Conservation (phyloP, 176 grass and related monocot genomes). For the Triticum dicoccoides region DNA sequence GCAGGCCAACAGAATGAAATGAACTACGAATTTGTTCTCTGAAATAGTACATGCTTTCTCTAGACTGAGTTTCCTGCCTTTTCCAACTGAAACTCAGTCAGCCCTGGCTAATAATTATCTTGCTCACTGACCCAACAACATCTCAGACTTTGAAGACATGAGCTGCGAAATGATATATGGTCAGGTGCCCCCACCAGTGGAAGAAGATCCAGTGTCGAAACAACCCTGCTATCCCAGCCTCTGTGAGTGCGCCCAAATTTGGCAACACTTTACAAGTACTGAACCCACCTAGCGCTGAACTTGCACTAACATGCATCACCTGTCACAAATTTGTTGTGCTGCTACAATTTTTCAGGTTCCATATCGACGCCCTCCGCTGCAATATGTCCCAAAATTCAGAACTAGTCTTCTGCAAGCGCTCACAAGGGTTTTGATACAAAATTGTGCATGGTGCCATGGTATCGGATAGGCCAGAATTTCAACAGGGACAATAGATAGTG, state of each 20-base stretch:
- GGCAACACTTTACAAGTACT: background rate
- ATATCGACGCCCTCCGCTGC: conserved; percentile 39
- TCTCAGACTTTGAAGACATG: conserved; percentile 90
- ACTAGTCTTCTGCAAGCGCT: background rate
- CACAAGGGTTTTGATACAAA: background rate
- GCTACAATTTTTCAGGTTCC: too few relatives aligned
- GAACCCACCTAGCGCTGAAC: background rate
- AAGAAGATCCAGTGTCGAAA: conserved; percentile 80
- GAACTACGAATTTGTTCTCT: background rate
- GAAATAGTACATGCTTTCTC: background rate
- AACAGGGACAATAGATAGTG: background rate
- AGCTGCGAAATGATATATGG: conserved; percentile 97
- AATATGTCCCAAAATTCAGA: conserved; percentile 72
- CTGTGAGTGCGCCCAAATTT: conserved; percentile 45
- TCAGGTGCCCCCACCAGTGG: conserved; percentile 67
- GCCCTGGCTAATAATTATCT: background rate
- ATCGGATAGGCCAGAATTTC: background rate
- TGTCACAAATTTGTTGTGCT: too few relatives aligned
- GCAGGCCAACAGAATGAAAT: too few relatives aligned
- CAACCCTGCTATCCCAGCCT: conserved; percentile 76
- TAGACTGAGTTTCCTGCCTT: too few relatives aligned
- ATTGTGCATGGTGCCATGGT: background rate
- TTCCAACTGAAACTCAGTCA: background rate
- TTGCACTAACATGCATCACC: too few relatives aligned
- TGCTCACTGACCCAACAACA: background rate